phyloP scores from a whole-genome alignment of 2,329 filamentous ascomycete genomes.

The Ustulina deusta region DNA sequence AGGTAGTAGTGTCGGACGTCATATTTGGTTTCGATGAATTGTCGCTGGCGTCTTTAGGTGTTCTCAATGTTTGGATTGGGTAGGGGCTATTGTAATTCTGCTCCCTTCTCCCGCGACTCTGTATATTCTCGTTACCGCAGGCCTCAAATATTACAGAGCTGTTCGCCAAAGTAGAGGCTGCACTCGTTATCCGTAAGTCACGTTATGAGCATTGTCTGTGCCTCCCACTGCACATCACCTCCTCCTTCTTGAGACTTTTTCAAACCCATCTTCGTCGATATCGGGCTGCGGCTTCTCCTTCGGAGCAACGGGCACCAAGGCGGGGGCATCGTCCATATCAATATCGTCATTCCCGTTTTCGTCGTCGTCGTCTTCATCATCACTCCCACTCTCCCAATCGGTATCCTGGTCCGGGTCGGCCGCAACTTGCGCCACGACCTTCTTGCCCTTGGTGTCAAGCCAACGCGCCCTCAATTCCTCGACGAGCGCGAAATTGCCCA shows the following conservation, averaged over 20 bases:
- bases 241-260: constrained; percentile 78
- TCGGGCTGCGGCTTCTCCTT: constrained; percentile 76
- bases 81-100: constrained; percentile 23
- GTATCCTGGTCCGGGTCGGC: constrained; percentile 52
- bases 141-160: constrained; percentile 20
- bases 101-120: constrained; percentile 37
- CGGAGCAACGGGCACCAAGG: constrained; percentile 62
- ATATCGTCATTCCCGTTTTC: constrained; percentile 68
- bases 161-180: constrained; percentile 3
- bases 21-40: constrained; percentile 29
- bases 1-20: constrained; percentile 21
- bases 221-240: constrained; percentile 52
- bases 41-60: constrained; percentile 38
- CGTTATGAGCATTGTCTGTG: constrained; percentile 10
- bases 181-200: constrained; percentile 5
- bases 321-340: constrained; percentile 77
- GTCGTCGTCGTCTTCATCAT: constrained; percentile 68
- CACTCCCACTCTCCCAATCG: constrained; percentile 69
- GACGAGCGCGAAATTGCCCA: constrained; percentile 75
- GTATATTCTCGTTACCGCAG: constrained; percentile 45
- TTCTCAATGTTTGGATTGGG: constrained; percentile 39
- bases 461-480: constrained; percentile 72
- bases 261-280: constrained; percentile 86
- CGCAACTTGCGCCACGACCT: constrained; percentile 57
- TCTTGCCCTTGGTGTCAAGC: constrained; percentile 70